A percentile compares a stretch with the other conserved stretches of the same genome.
These are phyloP conservation scores for Phascolomyces articulosus DNA, from an alignment of 371 early-diverging fungal genomes.

Conservation along the genomic window DNA sequence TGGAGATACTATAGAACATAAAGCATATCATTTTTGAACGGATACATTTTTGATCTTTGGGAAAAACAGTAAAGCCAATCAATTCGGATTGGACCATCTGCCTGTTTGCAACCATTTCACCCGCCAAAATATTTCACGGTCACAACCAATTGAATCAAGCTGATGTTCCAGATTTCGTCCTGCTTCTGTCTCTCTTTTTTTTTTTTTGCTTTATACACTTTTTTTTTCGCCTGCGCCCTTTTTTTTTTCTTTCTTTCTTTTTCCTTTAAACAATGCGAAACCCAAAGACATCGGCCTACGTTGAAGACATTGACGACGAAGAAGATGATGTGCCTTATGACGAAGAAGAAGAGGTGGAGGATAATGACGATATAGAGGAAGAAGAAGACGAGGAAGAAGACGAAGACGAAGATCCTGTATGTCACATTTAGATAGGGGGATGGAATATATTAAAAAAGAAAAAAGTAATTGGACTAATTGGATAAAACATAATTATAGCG, in stretches of 20 bases:
- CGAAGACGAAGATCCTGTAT: constrained; percentile 17
- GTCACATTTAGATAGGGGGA: neutral
- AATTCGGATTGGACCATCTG: no score
- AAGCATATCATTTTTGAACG: no score
- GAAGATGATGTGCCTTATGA: constrained; percentile 17
- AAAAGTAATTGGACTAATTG: neutral
- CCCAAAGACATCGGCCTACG: neutral
- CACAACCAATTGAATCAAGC: no score
- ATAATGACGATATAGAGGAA: constrained; percentile 23
- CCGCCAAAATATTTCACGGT: no score
- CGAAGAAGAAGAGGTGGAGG: constrained; percentile 27
- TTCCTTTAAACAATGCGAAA: neutral
- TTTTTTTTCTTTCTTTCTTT: neutral
- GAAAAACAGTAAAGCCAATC: no score
- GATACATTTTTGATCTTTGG: no score
- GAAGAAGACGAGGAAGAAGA: constrained; percentile 26
- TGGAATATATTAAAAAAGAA: neutral
- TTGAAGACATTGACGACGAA: constrained; percentile 10
- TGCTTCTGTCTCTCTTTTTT: no score
- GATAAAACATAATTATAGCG: constrained; percentile 19
- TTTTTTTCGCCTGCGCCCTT: neutral
- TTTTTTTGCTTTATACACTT: no score
- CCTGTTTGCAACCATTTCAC: no score
- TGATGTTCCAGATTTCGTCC: no score
- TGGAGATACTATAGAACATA: no score